A percentile compares a stretch with the other conserved stretches of the same genome.
Evolutionary conservation across 176 grass and related monocot genomes (phyloP).

Genomic region (Oropetium thomaeum): DNA sequence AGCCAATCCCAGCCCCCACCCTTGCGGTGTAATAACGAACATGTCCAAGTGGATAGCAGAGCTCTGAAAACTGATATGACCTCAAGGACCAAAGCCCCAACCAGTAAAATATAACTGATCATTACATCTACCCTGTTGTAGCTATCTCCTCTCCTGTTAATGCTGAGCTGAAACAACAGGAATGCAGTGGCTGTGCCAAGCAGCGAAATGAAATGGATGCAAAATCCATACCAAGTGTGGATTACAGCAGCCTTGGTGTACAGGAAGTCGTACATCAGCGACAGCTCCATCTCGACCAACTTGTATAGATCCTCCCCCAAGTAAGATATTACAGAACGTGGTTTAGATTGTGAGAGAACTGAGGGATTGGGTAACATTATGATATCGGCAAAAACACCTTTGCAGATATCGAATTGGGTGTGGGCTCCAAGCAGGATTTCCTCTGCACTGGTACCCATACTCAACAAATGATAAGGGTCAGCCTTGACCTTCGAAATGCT

Average conservation of each 20-base stretch:
- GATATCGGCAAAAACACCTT: slow-evolving; percentile 23
- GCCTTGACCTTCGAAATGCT: slow-evolving; percentile 9
- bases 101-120: slow-evolving; percentile 51
- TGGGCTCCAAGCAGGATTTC: slow-evolving; percentile 26
- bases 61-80: slow-evolving; percentile 15
- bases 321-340: slow-evolving; percentile 17
- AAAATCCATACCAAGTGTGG: slow-evolving; percentile 32
- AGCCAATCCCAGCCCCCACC: slow-evolving; percentile 19
- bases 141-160: not conserved
- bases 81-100: slow-evolving; percentile 41
- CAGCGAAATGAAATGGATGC: slow-evolving; percentile 30
- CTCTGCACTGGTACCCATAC: slow-evolving; percentile 19
- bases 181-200: not conserved
- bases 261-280: slow-evolving; percentile 46
- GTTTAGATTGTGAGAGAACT: not conserved
- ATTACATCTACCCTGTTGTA: slow-evolving; percentile 25
- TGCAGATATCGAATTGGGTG: slow-evolving; percentile 30
- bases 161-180: slow-evolving; percentile 7
- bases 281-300: slow-evolving; percentile 37
- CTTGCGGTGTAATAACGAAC: not conserved
- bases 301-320: slow-evolving; percentile 28
- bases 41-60: slow-evolving; percentile 20
- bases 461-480: slow-evolving; percentile 4
- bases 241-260: slow-evolving; percentile 49
- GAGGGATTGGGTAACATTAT: slow-evolving; percentile 13